A percentile compares a stretch with the other conserved stretches of the same genome.
phyloP scores from a whole-genome alignment of 2,329 filamentous ascomycete species.

The Verticillium dahliae region DNA sequence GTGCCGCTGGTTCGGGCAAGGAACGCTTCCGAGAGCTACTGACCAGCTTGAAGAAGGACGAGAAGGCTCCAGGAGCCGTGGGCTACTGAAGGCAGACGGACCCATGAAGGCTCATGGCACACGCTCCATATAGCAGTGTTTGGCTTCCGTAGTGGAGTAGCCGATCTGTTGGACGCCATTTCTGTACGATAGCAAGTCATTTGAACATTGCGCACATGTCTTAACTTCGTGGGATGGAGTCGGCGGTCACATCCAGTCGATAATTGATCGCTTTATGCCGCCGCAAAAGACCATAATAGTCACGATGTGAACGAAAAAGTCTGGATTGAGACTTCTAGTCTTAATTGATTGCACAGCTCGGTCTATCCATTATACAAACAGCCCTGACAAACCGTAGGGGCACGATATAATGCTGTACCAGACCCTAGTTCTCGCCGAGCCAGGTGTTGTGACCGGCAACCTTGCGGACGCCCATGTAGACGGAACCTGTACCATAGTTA shows the following conservation, averaged over 20 bases:
- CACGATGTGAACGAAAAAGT: neutral
- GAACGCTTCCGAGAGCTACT: constrained; percentile 91
- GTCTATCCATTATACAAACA: neutral
- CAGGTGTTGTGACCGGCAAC: constrained; percentile 74
- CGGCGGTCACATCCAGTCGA: neutral
- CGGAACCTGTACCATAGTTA: constrained; percentile 30
- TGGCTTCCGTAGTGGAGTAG: constrained; percentile 2
- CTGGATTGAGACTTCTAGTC: constrained; percentile 2
- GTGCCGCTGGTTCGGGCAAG: constrained; percentile 86
- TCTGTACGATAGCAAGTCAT: constrained; percentile 1
- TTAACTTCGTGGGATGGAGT: neutral
- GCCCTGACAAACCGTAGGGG: neutral
- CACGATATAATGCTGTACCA: constrained; percentile 4
- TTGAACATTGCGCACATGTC: neutral
- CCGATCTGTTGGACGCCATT: neutral
- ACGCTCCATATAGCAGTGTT: neutral
- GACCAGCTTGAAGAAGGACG: constrained; percentile 82
- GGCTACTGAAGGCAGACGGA: constrained; percentile 41
- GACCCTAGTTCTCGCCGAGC: constrained; percentile 51
- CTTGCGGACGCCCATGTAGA: constrained; percentile 72
- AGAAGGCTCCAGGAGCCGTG: constrained; percentile 68
- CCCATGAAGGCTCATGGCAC: neutral
- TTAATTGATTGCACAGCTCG: neutral
- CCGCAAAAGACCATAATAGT: too few relatives aligned
- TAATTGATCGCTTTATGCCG: too few relatives aligned